Conservation (phyloP, 306 rosid species). For the Argentina anserina region DNA sequence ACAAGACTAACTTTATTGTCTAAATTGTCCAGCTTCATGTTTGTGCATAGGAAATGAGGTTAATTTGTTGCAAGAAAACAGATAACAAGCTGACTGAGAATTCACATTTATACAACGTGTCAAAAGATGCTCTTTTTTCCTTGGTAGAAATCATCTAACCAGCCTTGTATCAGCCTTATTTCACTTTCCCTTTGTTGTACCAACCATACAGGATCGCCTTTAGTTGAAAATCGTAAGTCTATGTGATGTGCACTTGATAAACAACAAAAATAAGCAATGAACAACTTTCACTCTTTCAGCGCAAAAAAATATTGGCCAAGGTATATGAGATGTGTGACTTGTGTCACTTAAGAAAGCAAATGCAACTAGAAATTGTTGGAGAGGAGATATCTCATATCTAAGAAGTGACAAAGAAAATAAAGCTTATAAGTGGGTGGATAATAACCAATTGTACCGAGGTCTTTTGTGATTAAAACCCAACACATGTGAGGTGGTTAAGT, state of each 20-base stretch:
- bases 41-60: not conserved
- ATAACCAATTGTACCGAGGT: too few relatives aligned
- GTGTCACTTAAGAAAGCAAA: not conserved
- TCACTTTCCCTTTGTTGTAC: slow-evolving; percentile 62
- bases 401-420: too few relatives aligned
- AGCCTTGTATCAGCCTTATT: slow-evolving; percentile 57
- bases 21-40: not conserved
- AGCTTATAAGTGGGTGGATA: too few relatives aligned
- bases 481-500: too few relatives aligned
- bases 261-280: not conserved
- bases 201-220: slow-evolving; percentile 78
- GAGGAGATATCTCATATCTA: too few relatives aligned
- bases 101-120: not conserved
- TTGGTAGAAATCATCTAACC: slow-evolving; percentile 51
- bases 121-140: slow-evolving; percentile 27
- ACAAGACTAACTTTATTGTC: not conserved
- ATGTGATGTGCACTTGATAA: slow-evolving; percentile 71
- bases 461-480: too few relatives aligned
- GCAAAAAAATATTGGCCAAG: not conserved
- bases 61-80: not conserved
- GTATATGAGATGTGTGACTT: not conserved
- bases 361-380: not conserved
- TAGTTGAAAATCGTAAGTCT: slow-evolving; percentile 68
- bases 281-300: not conserved
- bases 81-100: not conserved